Evolutionary conservation across 176 grass and related monocot genomes (phyloP), one percentile per base, ranked within the genome.

Genomic region (Typha latifolia): DNA sequence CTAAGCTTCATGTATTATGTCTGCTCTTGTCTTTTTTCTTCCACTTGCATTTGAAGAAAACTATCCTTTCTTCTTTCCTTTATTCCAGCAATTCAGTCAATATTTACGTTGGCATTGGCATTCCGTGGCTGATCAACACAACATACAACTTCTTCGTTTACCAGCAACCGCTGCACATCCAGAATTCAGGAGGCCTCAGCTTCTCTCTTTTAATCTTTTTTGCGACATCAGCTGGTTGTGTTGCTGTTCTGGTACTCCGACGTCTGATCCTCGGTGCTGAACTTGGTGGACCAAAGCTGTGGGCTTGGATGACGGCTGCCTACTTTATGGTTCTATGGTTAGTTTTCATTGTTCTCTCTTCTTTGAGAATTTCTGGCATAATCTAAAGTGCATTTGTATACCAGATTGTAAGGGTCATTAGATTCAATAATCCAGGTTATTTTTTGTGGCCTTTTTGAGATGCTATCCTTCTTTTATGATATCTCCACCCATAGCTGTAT

Each of bases 201-300:
- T 96, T 96, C 80, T 91, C 92, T 51, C 82, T 96, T 19, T 67
- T 91, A 26, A 74, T 96, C 12, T 96, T 91, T 77, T 96, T 96
- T 2, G 85, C 73, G 3, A 96, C 88, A 26, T 96, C 92, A 4
- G 74, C 86, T 59, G 79, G 85, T 5, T 96, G 92, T 11, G 84
- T 96, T 43, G 16, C 48, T 1, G 75, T 96, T 81, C 79, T 96
- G 64, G 82, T 96, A 32, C 65, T 96, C 12, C 80, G 87, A 0
- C 84, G 87, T 14, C 61, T 96, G 21, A 16, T 84, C 23, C 18
- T 96, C 10, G 92, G 87, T 5, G 92, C 84, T 5, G 92, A 96
- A 68, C 91, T 96, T 21, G 91, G 91, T 0, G 87, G 91, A 4
- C 92, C 87, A 31, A 91, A 74, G 64, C 19, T 85, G 23, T 96